Evolutionary conservation across 306 rosid species (phyloP).

Genomic region (Trifolium repens): DNA sequence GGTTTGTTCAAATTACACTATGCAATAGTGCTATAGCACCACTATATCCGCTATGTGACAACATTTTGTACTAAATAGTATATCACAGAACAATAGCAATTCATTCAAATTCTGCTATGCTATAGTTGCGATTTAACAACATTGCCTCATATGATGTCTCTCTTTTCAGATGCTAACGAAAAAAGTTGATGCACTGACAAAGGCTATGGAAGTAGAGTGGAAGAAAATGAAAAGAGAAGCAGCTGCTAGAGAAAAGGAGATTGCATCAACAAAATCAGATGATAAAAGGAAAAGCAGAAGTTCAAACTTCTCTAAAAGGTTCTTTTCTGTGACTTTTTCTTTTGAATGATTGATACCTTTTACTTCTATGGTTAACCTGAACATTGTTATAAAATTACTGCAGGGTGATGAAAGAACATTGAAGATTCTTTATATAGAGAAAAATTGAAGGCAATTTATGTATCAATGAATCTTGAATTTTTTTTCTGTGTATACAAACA

Average conservation of each 20-base stretch:
- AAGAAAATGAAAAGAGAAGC: constrained; percentile 92
- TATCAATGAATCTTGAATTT: constrained; percentile 35
- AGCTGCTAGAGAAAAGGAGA: constrained; percentile 80
- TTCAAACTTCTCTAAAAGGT: constrained; percentile 65
- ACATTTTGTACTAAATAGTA: neutral
- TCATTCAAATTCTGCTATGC: neutral
- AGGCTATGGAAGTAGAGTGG: constrained; percentile 81
- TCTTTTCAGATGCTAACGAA: constrained; percentile 68
- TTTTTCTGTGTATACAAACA: constrained; percentile 50
- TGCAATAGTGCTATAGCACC: neutral
- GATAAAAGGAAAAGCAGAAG: constrained; percentile 56
- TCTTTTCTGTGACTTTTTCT: constrained; percentile 34
- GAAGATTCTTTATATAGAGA: constrained; percentile 46
- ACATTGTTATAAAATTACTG: constrained; percentile 43
- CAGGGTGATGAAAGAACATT: constrained; percentile 62
- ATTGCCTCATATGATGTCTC: neutral
- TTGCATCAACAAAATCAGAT: constrained; percentile 58
- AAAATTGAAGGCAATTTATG: constrained; percentile 43
- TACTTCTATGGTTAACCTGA: constrained; percentile 21
- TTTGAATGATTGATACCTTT: constrained; percentile 6
- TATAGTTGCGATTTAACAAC: neutral
- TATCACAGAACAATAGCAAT: neutral
- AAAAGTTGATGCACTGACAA: constrained; percentile 83
- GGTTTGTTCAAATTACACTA: neutral
- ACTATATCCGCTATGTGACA: neutral